These are phyloP conservation scores for Galerina sulciceps DNA, from an alignment of 768 basidiomycete species.

Conservation along the genomic window DNA sequence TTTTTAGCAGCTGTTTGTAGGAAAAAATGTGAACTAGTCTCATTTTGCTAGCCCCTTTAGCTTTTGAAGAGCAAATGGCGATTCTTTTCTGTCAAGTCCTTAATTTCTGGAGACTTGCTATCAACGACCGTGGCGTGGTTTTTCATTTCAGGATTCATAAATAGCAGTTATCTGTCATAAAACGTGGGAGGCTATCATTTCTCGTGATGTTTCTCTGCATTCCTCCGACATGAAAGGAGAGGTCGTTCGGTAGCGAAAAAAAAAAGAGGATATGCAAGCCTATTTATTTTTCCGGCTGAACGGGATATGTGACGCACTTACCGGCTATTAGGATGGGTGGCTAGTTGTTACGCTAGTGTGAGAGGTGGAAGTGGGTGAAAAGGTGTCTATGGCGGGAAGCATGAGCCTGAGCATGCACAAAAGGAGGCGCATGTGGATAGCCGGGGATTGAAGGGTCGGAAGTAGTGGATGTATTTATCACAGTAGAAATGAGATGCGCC, in stretches of 20 bases:
- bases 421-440: neutral
- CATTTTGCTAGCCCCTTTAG: neutral
- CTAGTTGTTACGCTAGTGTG: too few relatives aligned
- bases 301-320: neutral
- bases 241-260: constrained; percentile 12
- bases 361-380: too few relatives aligned
- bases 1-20: neutral
- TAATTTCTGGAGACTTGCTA: neutral
- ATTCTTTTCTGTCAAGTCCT: neutral
- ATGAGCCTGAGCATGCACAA: neutral
- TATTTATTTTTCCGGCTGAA: neutral
- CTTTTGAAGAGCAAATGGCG: neutral
- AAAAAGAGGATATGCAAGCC: neutral
- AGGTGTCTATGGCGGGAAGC: neutral
- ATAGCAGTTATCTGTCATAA: neutral
- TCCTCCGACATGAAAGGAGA: neutral
- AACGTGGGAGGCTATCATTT: constrained; percentile 9
- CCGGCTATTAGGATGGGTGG: too few relatives aligned
- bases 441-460: neutral
- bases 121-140: neutral
- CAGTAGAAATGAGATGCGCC: neutral
- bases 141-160: neutral
- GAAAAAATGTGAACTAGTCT: constrained; percentile 1
- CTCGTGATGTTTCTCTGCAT: too few relatives aligned
- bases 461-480: neutral